These are phyloP conservation scores for Fraxinus cuspidata DNA, from an alignment of 257 asterid genomes.

Conservation along the genomic window DNA sequence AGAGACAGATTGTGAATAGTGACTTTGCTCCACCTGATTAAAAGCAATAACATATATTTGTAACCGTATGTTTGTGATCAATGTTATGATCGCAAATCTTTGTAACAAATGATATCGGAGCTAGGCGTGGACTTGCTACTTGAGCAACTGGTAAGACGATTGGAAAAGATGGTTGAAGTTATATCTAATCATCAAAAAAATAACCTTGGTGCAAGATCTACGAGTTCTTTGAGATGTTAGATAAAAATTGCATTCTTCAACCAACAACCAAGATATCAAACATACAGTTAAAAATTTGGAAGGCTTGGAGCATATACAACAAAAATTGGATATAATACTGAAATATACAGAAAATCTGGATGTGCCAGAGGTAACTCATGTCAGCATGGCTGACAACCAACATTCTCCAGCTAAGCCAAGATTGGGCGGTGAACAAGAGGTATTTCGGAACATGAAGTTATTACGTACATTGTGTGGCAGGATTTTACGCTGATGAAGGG, in stretches of 20 bases:
- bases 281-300: no score
- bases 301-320: no score
- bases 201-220: background rate
- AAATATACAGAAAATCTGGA: no score
- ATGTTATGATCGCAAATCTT: no score
- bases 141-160: no score
- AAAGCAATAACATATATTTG: background rate
- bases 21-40: background rate
- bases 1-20: background rate
- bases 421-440: background rate
- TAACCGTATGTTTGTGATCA: background rate
- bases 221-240: background rate
- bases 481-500: no score
- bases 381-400: background rate
- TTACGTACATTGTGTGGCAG: no score
- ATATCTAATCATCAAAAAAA: background rate
- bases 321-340: no score
- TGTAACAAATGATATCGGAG: no score
- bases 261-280: no score
- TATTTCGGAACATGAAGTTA: no score
- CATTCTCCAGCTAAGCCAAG: background rate
- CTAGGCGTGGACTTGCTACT: no score
- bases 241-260: background rate
- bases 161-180: background rate
- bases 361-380: background rate